Base-by-base conservation (phyloP, 768 basidiomycete species). In the Leccinum aurantiacum region DNA sequence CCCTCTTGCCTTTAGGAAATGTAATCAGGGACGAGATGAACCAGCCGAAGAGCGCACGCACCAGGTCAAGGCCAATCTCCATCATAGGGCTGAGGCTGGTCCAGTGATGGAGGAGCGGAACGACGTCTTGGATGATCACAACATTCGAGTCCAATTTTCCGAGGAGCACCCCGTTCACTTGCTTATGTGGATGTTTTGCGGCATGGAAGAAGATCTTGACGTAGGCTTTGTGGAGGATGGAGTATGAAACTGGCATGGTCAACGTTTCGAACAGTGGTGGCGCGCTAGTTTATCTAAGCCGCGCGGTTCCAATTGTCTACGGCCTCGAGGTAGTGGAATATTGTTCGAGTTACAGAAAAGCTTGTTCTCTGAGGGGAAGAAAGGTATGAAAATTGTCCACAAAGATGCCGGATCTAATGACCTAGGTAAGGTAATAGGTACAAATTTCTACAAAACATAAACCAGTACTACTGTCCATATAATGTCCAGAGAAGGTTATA, bases 81-180 rank as follows among this genome's bases (percentile, higher is more conserved):
- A 91, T 91, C 86, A 89, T 89, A 4, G 90, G 89, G 61, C 87
- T 89, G 56, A 94, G 78, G 65, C 82, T 87, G 7, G 90, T 91
- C 91, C 91, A 93, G 69, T 91, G 86, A 69, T 94, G 91, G 54
- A 91, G 80, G 37, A 94, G 78, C 15, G 92, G 92, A 41, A 94
- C 77, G 3, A 85, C 82, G 67, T 93, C 90, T 53, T 78, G 75
- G 53, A 89, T 80, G 56, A 71, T 71, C 47, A 90, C 81, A 1
- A 67, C 66, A 22, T 72, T 69, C 2, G 74, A 67, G 15, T 62
- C 56, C 50, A 76, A 70, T 33, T 77, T 82, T 37, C 90, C 90
- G 1, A 93, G 74, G n/a, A 94, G 77, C 8, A 93, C 84, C 4
- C 92, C 92, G 56, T 90, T 89, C 25, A 90, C 86, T n/a, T 81